A percentile compares a stretch with the other conserved stretches of the same genome.
These are phyloP conservation scores for Cutaneotrichosporon sp. DNA, from an alignment of 1,284 basidiomycete species.

Conservation along the genomic window DNA sequence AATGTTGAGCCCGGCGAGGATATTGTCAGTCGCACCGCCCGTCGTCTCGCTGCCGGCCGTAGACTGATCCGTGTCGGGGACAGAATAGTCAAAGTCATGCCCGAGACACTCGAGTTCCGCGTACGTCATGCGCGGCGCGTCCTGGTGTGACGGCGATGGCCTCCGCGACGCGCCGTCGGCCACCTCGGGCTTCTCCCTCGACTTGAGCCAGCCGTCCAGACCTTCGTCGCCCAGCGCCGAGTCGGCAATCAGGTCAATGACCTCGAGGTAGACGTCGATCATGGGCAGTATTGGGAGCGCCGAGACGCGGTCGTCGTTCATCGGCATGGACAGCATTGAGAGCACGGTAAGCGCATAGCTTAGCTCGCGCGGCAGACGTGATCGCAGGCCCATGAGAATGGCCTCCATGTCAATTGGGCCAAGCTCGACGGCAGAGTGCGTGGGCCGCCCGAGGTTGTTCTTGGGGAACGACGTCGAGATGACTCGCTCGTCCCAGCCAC, in stretches of 20 bases:
- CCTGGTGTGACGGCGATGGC: slow-evolving; percentile 43
- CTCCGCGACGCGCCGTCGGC: background rate
- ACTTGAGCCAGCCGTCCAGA: slow-evolving; percentile 47
- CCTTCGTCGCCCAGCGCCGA: slow-evolving; percentile 59
- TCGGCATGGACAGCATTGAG: slow-evolving; percentile 59
- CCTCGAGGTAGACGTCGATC: slow-evolving; percentile 76
- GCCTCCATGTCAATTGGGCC: slow-evolving; percentile 77
- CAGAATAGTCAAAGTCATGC: slow-evolving; percentile 72
- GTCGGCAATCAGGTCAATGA: slow-evolving; percentile 81
- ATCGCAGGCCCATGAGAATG: slow-evolving; percentile 82
- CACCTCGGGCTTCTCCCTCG: background rate
- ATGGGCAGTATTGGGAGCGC: slow-evolving; percentile 72
- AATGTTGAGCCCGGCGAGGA: slow-evolving; percentile 71
- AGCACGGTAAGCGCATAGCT: slow-evolving; percentile 86
- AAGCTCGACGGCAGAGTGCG: slow-evolving; percentile 54
- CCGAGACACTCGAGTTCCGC: slow-evolving; percentile 83
- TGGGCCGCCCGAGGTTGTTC: slow-evolving; percentile 57
- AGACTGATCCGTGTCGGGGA: slow-evolving; percentile 50
- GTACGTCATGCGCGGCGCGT: slow-evolving; percentile 68
- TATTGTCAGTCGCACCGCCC: slow-evolving; percentile 52
- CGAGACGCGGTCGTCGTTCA: slow-evolving; percentile 48
- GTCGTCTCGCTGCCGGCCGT: slow-evolving; percentile 14
- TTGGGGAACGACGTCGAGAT: slow-evolving; percentile 58
- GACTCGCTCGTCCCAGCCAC: slow-evolving; percentile 75
- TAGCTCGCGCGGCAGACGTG: slow-evolving; percentile 73